Conservation (phyloP, 1,284 basidiomycete species). For the Cutaneotrichosporon cutaneum region DNA sequence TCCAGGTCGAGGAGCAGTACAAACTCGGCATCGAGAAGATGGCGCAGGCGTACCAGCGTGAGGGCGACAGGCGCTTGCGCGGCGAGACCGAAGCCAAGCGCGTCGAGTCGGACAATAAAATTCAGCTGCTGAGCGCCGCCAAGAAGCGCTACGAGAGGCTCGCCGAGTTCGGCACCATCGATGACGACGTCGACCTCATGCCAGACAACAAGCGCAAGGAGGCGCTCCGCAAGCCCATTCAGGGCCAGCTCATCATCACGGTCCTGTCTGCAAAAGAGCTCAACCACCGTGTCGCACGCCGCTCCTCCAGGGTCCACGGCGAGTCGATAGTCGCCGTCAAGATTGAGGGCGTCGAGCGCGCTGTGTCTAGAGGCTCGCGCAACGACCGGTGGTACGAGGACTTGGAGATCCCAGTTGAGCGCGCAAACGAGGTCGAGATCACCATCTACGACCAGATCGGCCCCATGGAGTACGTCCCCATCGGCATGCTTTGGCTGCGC, state of each 20-base stretch:
- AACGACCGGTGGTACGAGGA: slow-evolving; percentile 98
- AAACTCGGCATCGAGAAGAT: slow-evolving; percentile 99
- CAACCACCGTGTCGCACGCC: slow-evolving; percentile 82
- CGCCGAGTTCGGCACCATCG: slow-evolving; percentile 84
- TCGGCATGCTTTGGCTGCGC: slow-evolving; percentile 93
- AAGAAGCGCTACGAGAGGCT: slow-evolving; percentile 95
- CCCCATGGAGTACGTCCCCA: slow-evolving; percentile 76
- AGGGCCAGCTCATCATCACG: slow-evolving; percentile 87
- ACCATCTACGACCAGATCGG: slow-evolving; percentile 91
- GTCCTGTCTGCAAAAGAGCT: slow-evolving; percentile 88
- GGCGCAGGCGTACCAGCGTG: slow-evolving; percentile 88
- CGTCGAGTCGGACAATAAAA: slow-evolving; percentile 93
- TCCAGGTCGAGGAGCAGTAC: slow-evolving; percentile 97
- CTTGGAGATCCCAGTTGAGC: slow-evolving; percentile 94
- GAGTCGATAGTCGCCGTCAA: slow-evolving; percentile 94
- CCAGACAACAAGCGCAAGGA: slow-evolving; percentile 86
- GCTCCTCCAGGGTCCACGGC: slow-evolving; percentile 68
- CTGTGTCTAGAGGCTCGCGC: slow-evolving; percentile 85
- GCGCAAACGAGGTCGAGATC: slow-evolving; percentile 97
- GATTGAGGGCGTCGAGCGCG: slow-evolving; percentile 91
- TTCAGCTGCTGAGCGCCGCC: slow-evolving; percentile 85
- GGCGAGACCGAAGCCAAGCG: slow-evolving; percentile 91
- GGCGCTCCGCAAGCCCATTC: slow-evolving; percentile 86
- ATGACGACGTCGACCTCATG: slow-evolving; percentile 64
- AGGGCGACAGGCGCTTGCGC: slow-evolving; percentile 91